Percentiles rank a stretch among this genome's conserved stretches.
Evolutionary conservation across 1,284 basidiomycete genomes (phyloP).

Genomic region (Ustilago hordei): DNA sequence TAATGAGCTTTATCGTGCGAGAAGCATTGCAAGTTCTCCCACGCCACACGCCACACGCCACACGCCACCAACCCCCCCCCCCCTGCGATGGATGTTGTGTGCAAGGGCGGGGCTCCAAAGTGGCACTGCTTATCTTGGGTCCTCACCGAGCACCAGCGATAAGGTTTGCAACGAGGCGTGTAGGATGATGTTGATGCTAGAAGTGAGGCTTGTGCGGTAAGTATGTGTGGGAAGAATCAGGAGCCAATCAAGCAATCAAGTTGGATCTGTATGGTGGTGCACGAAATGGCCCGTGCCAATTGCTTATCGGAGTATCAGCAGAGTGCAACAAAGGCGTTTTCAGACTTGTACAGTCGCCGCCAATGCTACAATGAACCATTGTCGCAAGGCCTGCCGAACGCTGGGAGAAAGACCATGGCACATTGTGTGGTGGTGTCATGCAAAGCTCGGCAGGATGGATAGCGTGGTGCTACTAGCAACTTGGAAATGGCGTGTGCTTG

Average conservation of each 20-base stretch:
- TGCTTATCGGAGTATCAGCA: slow-evolving; percentile 2
- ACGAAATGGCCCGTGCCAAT: slow-evolving; percentile 2
- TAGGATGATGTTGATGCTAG: background rate
- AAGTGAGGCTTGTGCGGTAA: background rate
- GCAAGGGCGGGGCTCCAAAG: background rate
- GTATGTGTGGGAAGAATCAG: background rate
- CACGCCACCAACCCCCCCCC: too few relatives aligned
- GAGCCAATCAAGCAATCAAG: too few relatives aligned
- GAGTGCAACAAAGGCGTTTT: too few relatives aligned
- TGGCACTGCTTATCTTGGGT: background rate
- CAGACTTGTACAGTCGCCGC: background rate
- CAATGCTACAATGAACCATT: background rate
- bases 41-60: background rate
- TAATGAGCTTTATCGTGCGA: background rate
- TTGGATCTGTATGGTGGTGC: background rate
- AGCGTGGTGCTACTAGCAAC: background rate
- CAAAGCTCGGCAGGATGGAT: background rate
- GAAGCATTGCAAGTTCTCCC: background rate
- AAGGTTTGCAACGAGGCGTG: background rate
- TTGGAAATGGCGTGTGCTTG: background rate
- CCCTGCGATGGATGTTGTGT: background rate
- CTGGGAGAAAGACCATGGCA: too few relatives aligned
- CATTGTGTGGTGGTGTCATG: background rate
- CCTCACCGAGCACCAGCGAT: background rate
- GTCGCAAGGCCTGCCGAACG: background rate